phyloP scores from a whole-genome alignment of 176 grass and related monocot species.

The Oryza longistaminata region DNA sequence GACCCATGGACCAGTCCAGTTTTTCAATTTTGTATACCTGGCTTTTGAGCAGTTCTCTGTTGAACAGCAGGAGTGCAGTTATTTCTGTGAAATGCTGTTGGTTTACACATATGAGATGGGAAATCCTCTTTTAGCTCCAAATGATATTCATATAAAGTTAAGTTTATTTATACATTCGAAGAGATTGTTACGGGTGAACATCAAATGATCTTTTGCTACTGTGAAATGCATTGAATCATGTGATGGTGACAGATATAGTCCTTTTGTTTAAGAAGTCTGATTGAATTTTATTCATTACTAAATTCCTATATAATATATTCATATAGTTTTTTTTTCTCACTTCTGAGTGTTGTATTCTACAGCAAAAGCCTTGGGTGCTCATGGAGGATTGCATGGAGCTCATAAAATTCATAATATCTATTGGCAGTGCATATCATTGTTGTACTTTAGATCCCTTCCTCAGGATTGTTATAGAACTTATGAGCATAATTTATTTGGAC shows the following conservation, averaged over 20 bases:
- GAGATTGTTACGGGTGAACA: not conserved
- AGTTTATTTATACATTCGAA: not conserved
- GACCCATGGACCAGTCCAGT: not conserved
- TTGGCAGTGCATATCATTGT: constrained; percentile 61
- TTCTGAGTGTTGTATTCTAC: constrained; percentile 38
- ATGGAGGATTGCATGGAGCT: constrained; percentile 38
- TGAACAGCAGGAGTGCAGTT: not conserved
- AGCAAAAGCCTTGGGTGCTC: constrained; percentile 60
- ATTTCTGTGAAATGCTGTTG: no score
- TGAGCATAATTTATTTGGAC: constrained; percentile 44
- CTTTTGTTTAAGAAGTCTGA: constrained; percentile 20
- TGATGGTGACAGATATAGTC: not conserved
- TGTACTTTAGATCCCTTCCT: constrained; percentile 61
- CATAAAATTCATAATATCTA: constrained; percentile 79
- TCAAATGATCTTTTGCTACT: not conserved
- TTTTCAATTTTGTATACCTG: not conserved
- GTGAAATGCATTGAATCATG: not conserved
- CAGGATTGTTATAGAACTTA: constrained; percentile 45
- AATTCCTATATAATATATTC: constrained; percentile 20
- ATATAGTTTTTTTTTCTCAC: not conserved
- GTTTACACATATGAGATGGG: not conserved
- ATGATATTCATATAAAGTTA: not conserved
- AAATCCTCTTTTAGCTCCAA: not conserved
- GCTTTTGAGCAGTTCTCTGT: not conserved
- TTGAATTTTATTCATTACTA: constrained; percentile 1